phyloP scores from a whole-genome alignment of 2,329 filamentous ascomycete genomes.

The Aspergillus ustus region DNA sequence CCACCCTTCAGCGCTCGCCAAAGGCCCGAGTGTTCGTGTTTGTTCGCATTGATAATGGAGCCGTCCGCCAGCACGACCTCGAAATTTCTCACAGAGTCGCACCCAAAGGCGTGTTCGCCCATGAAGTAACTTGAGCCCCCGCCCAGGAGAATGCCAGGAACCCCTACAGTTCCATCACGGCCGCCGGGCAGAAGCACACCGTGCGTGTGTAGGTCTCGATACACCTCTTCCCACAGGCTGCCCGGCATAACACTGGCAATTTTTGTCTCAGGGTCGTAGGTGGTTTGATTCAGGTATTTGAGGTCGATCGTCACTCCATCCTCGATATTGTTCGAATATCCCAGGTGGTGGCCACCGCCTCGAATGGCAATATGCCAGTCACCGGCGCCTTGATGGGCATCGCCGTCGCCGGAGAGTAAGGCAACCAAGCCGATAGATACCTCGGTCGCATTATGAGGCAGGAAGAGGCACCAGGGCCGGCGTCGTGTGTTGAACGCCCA shows the following conservation, averaged over 20 bases:
- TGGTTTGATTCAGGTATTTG: neutral
- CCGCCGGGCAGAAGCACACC: neutral
- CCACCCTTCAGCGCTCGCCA: slow-evolving; percentile 4
- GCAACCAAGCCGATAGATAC: neutral
- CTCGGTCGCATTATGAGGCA: neutral
- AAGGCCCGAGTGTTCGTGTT: neutral
- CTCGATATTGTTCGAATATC: neutral
- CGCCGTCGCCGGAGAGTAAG: neutral
- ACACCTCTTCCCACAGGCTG: neutral
- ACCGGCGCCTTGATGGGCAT: neutral
- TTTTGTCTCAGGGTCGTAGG: neutral
- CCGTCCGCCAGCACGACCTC: slow-evolving; percentile 2
- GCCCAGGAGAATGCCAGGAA: neutral
- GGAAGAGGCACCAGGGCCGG: neutral
- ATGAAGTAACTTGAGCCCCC: neutral
- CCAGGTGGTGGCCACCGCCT: neutral
- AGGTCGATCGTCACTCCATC: neutral
- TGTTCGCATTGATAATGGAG: neutral
- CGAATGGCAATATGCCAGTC: slow-evolving; percentile 2
- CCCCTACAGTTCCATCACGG: neutral
- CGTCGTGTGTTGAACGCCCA: neutral
- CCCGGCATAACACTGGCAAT: neutral
- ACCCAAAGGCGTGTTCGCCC: neutral
- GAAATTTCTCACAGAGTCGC: neutral
- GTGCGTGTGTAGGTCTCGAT: neutral